phyloP scores from a whole-genome alignment of 2,329 filamentous ascomycete species.

The Pseudocercospora musae region DNA sequence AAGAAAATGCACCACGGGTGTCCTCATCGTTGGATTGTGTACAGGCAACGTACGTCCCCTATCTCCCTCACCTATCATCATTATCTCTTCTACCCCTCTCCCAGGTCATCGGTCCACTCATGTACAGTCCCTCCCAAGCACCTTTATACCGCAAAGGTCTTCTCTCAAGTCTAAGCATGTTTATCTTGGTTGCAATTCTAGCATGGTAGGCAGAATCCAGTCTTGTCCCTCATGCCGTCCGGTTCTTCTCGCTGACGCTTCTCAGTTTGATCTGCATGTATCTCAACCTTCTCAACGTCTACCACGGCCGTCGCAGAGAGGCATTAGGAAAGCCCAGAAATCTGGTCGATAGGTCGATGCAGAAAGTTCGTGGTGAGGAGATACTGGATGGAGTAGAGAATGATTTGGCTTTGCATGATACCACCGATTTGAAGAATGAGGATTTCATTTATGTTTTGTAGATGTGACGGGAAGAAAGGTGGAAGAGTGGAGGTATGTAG shows the following conservation, averaged over 20 bases:
- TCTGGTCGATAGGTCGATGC: background rate
- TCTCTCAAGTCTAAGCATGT: slow-evolving; percentile 4
- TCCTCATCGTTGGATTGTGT: background rate
- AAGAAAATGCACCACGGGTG: slow-evolving; percentile 1
- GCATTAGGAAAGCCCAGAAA: background rate
- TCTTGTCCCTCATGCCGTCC: too few species aligned
- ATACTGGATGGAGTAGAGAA: background rate
- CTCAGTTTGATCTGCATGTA: background rate
- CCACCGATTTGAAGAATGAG: slow-evolving; percentile 4
- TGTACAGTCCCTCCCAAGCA: slow-evolving; percentile 4
- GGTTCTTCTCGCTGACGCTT: background rate
- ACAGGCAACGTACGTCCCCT: background rate
- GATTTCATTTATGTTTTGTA: slow-evolving; percentile 1
- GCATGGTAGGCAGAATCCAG: too few species aligned
- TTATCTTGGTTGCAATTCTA: background rate
- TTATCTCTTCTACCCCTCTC: too few species aligned
- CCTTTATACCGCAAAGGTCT: slow-evolving; percentile 1
- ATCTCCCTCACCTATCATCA: too few species aligned
- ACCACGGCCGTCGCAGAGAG: background rate
- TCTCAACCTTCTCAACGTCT: background rate
- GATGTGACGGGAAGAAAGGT: too few species aligned
- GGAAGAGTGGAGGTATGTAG: too few species aligned
- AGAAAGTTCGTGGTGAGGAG: background rate
- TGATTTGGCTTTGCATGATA: slow-evolving; percentile 1
- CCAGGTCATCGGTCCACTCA: slow-evolving; percentile 2